These are phyloP conservation scores for Xylogone sp. DNA, from an alignment of 2,329 filamentous ascomycete genomes.

Conservation along the genomic window DNA sequence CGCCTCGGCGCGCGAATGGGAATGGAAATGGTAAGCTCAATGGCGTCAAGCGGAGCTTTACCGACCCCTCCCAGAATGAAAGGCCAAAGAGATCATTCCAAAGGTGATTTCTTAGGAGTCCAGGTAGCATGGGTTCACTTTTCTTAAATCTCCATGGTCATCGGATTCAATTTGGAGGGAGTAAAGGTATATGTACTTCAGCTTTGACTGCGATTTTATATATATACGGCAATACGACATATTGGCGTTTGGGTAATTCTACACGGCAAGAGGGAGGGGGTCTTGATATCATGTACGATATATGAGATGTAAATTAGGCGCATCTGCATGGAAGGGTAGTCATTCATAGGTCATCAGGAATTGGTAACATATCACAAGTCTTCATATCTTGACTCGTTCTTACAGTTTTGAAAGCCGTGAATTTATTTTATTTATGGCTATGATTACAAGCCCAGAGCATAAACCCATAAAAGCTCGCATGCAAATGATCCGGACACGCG, in stretches of 20 bases:
- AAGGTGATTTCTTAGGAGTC: constrained; percentile 1
- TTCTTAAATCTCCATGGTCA: background rate
- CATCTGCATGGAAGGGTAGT: background rate
- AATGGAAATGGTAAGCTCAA: constrained; percentile 31
- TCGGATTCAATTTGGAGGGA: background rate
- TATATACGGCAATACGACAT: background rate
- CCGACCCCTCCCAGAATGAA: constrained; percentile 17
- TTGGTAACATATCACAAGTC: background rate
- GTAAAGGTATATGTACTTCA: background rate
- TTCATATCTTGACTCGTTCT: background rate
- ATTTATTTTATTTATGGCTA: constrained; percentile 19
- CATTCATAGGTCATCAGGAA: background rate
- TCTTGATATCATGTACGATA: constrained; percentile 18
- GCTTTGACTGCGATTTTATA: background rate
- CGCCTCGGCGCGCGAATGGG: constrained; percentile 17
- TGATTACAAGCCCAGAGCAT: constrained; percentile 27
- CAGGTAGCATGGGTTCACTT: background rate
- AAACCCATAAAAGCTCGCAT: constrained; percentile 21
- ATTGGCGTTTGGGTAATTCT: constrained; percentile 1
- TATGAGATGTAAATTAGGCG: constrained; percentile 1
- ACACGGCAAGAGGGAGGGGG: constrained; percentile 12
- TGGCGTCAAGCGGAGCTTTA: constrained; percentile 23
- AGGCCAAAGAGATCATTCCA: constrained; percentile 16
- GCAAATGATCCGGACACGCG: constrained; percentile 29
- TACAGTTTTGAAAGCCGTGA: constrained; percentile 18